Evolutionary conservation across 176 grass and related monocot species (phyloP), one percentile per base, ranked within the genome.

Genomic region (sorghum (Sorghum bicolor)): DNA sequence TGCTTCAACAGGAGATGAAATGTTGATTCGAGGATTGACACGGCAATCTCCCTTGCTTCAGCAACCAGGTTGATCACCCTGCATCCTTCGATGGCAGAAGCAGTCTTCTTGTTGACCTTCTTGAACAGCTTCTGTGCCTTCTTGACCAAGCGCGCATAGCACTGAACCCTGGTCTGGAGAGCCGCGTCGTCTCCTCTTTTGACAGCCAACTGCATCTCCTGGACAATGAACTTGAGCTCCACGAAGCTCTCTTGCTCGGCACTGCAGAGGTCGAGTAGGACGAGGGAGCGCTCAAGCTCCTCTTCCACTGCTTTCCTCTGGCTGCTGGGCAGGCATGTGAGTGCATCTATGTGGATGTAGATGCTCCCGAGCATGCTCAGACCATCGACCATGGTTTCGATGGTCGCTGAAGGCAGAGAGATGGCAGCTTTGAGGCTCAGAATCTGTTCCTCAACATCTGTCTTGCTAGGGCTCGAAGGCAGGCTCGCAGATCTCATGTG

Each of bases 231-330:
- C 65, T 90, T 90, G 64, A 83, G 53, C 8, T 77, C 55, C 2
- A 6, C 14, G 20, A 90, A 86, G 74, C 33, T 72, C 43, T 86
- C 74, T 34, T 85, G 80, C 79, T 86, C 38, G 4, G 70, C 31
- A 2, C 44, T 76, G 53, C 86, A 94, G 62, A 88, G 69, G 70
- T 94, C 92, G 40, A 94, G 45, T 2, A 88, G 72, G 34, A 53
- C 14, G 10, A 90, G 66, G 22, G 92, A 94, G 25, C 22, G 20
- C 47, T 88, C 86, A 16, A 80, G 72, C 69, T 94, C 88, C 39
- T 64, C 57, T 61, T 97, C 89, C 10, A 97, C 22, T 63, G 67
- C 67, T 63, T 78, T 90, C 75, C 81, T 84, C 24, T 82, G 91
- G 80, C 75, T 89, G 72, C 80, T 84, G 14, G 72, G 87, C 74